Percentiles rank a stretch among this genome's conserved stretches.
Evolutionary conservation across 768 basidiomycete genomes (phyloP).

Genomic region (Leucocoprinus leucothites): DNA sequence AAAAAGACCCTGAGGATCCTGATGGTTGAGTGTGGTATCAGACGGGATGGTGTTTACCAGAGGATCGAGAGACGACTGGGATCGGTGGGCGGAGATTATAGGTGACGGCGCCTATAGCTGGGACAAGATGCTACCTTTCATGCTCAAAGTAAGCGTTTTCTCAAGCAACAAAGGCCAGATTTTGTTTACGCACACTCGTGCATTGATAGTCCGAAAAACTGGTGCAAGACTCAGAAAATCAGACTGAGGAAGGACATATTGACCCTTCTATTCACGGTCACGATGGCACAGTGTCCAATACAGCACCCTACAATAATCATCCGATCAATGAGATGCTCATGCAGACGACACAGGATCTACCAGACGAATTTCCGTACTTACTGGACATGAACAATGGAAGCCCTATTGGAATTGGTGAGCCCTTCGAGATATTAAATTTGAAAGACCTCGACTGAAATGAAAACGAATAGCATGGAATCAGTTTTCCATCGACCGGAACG

Average conservation of each 20-base stretch:
- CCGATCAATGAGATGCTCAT: constrained; percentile 13
- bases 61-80: constrained; percentile 29
- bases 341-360: constrained; percentile 24
- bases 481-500: constrained; percentile 19
- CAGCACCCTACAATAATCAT: neutral
- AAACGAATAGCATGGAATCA: neutral
- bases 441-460: neutral
- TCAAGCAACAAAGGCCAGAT: no score
- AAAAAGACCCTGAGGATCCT: neutral
- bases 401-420: constrained; percentile 36
- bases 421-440: neutral
- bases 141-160: neutral
- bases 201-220: constrained; percentile 5
- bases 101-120: constrained; percentile 30
- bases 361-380: constrained; percentile 34
- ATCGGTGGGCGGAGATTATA: constrained; percentile 27
- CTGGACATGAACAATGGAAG: constrained; percentile 39
- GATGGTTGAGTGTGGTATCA: constrained; percentile 1
- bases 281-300: neutral
- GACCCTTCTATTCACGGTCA: constrained; percentile 10
- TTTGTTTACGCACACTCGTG: neutral
- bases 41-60: constrained; percentile 30
- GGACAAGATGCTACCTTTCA: constrained; percentile 25
- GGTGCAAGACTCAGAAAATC: constrained; percentile 4
- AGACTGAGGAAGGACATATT: constrained; percentile 4